Evolutionary conservation across 2,329 filamentous ascomycete genomes (phyloP).

Genomic region (Sclerotinia nivalis): DNA sequence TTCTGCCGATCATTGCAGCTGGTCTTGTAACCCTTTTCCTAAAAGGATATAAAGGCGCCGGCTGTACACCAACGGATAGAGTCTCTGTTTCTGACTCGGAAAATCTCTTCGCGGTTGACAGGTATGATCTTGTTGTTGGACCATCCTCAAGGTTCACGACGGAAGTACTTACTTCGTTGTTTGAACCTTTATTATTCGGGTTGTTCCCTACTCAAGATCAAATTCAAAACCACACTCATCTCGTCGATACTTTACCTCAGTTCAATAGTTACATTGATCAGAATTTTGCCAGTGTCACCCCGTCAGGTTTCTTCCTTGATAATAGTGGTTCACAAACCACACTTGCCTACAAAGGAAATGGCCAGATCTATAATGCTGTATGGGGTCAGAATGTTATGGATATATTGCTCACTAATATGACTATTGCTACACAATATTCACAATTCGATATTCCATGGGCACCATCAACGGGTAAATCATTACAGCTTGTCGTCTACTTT

Average conservation of each 20-base stretch:
- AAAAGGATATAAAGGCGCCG: conserved; percentile 52
- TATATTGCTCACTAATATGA: conserved; percentile 64
- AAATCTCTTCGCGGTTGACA: conserved; percentile 29
- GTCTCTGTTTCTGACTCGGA: conserved; percentile 45
- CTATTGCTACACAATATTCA: conserved; percentile 71
- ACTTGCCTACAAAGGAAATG: conserved; percentile 70
- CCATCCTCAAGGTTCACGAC: conserved; percentile 47
- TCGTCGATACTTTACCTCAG: conserved; percentile 62
- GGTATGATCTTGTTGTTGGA: conserved; percentile 44
- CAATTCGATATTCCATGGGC: conserved; percentile 74
- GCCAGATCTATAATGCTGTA: conserved; percentile 56
- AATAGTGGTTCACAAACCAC: conserved; percentile 60
- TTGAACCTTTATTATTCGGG: conserved; percentile 32
- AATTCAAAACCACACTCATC: conserved; percentile 30
- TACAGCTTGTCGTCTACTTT: conserved; percentile 82
- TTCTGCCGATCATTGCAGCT: conserved; percentile 78
- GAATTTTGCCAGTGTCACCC: conserved; percentile 67
- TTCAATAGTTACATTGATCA: conserved; percentile 67
- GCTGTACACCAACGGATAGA: conserved; percentile 54
- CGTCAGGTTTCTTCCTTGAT: conserved; percentile 78
- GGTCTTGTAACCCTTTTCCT: conserved; percentile 79
- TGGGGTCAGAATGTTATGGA: conserved; percentile 66
- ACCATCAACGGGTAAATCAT: conserved; percentile 66
- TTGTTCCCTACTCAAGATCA: conserved; percentile 28
- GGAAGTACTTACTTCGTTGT: conserved; percentile 30